phyloP scores from a whole-genome alignment of 2,329 filamentous ascomycete species.

The Sporothrix luriei region DNA sequence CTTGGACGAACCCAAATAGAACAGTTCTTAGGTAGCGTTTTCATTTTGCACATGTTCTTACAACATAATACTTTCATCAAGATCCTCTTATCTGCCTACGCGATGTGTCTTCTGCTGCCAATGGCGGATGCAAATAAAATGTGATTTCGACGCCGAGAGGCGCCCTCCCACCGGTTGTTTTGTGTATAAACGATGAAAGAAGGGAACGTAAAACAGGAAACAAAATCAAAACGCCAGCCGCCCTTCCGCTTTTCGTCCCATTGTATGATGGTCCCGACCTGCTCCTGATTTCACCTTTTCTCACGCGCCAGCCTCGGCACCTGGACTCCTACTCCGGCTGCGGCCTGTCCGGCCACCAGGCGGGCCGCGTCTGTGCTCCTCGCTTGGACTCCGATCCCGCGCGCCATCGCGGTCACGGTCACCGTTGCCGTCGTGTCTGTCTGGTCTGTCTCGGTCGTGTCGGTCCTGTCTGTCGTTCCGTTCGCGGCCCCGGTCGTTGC shows the following conservation, averaged over 20 bases:
- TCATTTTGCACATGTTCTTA: background rate
- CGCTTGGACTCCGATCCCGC: conserved; percentile 19
- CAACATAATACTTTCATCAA: background rate
- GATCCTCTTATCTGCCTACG: background rate
- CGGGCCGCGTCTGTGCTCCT: conserved; percentile 36
- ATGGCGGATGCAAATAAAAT: background rate
- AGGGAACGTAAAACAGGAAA: background rate
- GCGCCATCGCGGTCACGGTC: background rate
- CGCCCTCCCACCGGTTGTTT: conserved; percentile 9
- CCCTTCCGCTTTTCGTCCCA: background rate
- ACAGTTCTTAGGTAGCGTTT: background rate
- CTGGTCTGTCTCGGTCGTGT: conserved; percentile 15
- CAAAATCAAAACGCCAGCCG: conserved; percentile 21
- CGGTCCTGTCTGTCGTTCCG: background rate
- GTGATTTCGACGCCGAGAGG: background rate
- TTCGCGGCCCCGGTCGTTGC: conserved; percentile 21
- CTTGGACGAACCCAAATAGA: background rate
- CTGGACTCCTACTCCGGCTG: conserved; percentile 54
- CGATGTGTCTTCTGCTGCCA: background rate
- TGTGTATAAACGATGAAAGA: background rate
- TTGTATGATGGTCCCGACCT: background rate
- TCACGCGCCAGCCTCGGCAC: conserved; percentile 41
- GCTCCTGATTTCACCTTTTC: background rate
- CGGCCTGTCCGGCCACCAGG: conserved; percentile 44
- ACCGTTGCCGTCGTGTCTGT: background rate